A percentile compares a stretch with the other conserved stretches of the same genome.
phyloP scores from a whole-genome alignment of 1,284 basidiomycete genomes.

The Ceratobasidium sp. region DNA sequence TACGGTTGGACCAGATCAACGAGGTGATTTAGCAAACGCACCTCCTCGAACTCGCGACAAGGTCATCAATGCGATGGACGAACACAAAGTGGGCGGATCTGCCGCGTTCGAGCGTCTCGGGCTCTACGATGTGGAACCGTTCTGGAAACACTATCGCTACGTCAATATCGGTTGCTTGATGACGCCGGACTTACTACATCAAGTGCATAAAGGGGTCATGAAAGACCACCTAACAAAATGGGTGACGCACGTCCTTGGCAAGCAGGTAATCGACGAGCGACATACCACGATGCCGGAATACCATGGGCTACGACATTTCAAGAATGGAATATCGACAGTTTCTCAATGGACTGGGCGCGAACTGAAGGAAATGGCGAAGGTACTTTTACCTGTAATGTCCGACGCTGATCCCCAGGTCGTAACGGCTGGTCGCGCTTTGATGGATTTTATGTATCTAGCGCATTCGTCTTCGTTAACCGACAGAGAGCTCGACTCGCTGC shows the following conservation, averaged over 20 bases:
- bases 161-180: slow-evolving; percentile 51
- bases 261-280: slow-evolving; percentile 34
- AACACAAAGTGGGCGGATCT: neutral
- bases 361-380: slow-evolving; percentile 58
- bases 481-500: slow-evolving; percentile 56
- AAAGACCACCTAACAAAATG: slow-evolving; percentile 52
- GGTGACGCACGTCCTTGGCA: slow-evolving; percentile 39
- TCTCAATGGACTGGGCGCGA: slow-evolving; percentile 56
- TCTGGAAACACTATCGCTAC: slow-evolving; percentile 53
- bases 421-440: slow-evolving; percentile 50
- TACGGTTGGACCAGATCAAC: neutral
- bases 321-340: slow-evolving; percentile 48
- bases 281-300: neutral
- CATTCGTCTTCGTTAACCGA: slow-evolving; percentile 22
- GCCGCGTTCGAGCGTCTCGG: slow-evolving; percentile 10
- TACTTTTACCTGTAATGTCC: slow-evolving; percentile 52
- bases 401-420: slow-evolving; percentile 40
- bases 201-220: slow-evolving; percentile 57
- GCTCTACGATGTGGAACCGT: slow-evolving; percentile 47
- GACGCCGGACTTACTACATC: slow-evolving; percentile 51
- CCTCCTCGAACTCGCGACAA: neutral
- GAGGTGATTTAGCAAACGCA: slow-evolving; percentile 8
- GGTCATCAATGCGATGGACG: neutral
- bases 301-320: too few relatives aligned
- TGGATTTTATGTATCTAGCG: slow-evolving; percentile 61